A percentile compares a stretch with the other conserved stretches of the same genome.
These are phyloP conservation scores for Cornus florida DNA, from an alignment of 148 eudicot species.

Conservation along the genomic window DNA sequence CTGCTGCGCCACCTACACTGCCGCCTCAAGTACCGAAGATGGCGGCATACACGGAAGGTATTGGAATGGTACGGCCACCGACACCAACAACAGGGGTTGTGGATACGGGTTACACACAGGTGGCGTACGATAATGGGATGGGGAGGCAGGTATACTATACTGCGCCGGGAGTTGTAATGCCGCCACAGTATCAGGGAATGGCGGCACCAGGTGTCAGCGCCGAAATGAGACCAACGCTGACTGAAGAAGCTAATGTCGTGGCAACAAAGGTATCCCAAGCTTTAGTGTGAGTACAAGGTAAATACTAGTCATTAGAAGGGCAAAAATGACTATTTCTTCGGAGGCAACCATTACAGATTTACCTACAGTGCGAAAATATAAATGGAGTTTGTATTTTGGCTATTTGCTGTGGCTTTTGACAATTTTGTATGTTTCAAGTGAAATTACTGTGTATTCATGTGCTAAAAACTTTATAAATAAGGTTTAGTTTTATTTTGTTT, in stretches of 20 bases:
- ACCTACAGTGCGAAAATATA: too few relatives aligned
- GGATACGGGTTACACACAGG: slow-evolving; percentile 41
- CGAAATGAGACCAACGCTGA: slow-evolving; percentile 27
- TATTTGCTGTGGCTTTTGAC: not conserved
- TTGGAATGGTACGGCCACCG: slow-evolving; percentile 35
- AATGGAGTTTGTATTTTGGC: not conserved
- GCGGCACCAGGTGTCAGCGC: slow-evolving; percentile 21
- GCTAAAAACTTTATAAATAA: too few relatives aligned
- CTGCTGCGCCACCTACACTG: slow-evolving; percentile 23
- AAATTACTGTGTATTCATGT: too few relatives aligned
- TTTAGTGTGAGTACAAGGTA: slow-evolving; percentile 21
- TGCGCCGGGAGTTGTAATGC: slow-evolving; percentile 43
- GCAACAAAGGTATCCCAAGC: slow-evolving; percentile 22
- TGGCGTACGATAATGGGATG: slow-evolving; percentile 60
- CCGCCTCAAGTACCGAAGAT: slow-evolving; percentile 31
- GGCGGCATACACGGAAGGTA: slow-evolving; percentile 37
- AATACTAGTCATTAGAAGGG: too few relatives aligned
- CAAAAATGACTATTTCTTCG: too few relatives aligned
- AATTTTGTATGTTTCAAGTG: too few relatives aligned
- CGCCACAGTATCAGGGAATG: slow-evolving; percentile 36
- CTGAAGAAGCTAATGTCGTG: slow-evolving; percentile 31
- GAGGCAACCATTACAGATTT: too few relatives aligned
- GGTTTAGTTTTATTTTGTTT: too few relatives aligned
- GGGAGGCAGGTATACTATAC: slow-evolving; percentile 77
- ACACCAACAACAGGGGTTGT: slow-evolving; percentile 20